Percentiles rank a stretch among this genome's conserved stretches.
phyloP scores from a whole-genome alignment of 1,284 basidiomycete genomes.

The Melampsora americana region DNA sequence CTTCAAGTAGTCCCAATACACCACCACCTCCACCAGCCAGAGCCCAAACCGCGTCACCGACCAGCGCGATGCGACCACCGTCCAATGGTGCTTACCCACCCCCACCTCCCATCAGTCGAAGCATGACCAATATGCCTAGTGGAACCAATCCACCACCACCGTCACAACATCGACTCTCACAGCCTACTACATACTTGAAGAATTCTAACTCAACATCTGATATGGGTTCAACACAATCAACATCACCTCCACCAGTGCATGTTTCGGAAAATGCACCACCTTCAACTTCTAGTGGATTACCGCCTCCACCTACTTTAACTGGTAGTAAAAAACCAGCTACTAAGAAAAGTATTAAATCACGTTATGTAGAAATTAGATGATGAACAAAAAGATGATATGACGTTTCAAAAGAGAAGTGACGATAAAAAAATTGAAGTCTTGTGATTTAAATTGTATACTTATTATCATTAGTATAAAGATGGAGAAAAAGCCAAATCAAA shows the following conservation, averaged over 20 bases:
- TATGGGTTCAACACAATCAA: not conserved
- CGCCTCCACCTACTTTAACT: not conserved
- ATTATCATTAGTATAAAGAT: not conserved
- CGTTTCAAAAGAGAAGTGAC: not conserved
- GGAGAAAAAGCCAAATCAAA: too few relatives aligned
- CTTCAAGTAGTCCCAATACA: conserved; percentile 58
- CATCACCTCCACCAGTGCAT: not conserved
- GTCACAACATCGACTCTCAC: not conserved
- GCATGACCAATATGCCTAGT: not conserved
- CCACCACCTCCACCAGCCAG: conserved; percentile 61
- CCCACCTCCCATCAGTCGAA: not conserved
- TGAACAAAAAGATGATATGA: not conserved
- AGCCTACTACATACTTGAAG: not conserved
- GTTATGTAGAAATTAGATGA: conserved; percentile 44
- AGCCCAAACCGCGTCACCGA: conserved; percentile 76
- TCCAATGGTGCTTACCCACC: not conserved
- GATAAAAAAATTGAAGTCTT: not conserved
- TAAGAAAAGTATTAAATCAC: conserved; percentile 39
- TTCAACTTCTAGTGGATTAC: not conserved
- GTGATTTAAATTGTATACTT: not conserved
- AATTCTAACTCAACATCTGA: not conserved
- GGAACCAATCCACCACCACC: not conserved
- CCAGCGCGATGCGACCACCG: conserved; percentile 52
- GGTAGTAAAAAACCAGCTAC: conserved; percentile 21
- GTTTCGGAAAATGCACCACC: not conserved